phyloP scores from a whole-genome alignment of 495 filamentous ascomycete genomes.

The Schizothecium vesticola region DNA sequence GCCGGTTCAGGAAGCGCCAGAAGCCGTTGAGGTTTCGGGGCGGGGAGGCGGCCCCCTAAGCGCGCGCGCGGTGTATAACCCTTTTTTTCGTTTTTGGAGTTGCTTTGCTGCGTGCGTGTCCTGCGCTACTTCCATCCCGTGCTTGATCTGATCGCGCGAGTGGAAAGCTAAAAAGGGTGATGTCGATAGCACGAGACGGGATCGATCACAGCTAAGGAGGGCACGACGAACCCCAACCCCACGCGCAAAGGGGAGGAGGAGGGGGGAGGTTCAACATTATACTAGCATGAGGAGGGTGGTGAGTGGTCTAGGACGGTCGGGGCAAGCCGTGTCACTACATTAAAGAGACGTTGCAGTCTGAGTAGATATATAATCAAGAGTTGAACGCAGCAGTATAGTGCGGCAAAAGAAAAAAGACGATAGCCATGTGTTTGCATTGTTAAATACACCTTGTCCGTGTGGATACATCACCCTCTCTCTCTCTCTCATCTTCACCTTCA shows the following conservation, averaged over 20 bases:
- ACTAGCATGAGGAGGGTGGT: too few species aligned
- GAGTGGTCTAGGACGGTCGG: too few species aligned
- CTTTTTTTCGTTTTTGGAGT: background rate
- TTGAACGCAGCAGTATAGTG: too few species aligned
- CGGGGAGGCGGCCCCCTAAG: background rate
- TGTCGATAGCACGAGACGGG: background rate
- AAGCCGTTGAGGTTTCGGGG: slow-evolving; percentile 24
- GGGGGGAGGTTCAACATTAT: background rate
- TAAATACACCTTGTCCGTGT: background rate
- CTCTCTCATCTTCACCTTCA: background rate
- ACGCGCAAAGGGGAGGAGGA: background rate
- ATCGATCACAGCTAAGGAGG: background rate
- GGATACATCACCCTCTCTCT: background rate
- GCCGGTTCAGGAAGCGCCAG: slow-evolving; percentile 18
- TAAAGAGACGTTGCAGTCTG: too few species aligned
- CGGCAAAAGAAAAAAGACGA: background rate
- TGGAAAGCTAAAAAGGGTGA: background rate
- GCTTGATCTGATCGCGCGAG: background rate
- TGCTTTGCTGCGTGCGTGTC: background rate
- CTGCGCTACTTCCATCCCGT: too few species aligned
- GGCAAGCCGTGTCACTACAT: too few species aligned
- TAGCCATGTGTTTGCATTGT: background rate
- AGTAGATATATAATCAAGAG: too few species aligned
- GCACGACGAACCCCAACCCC: background rate
- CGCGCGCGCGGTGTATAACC: background rate